phyloP scores from a whole-genome alignment of 345 rosid species.

The Gossypium raimondii region DNA sequence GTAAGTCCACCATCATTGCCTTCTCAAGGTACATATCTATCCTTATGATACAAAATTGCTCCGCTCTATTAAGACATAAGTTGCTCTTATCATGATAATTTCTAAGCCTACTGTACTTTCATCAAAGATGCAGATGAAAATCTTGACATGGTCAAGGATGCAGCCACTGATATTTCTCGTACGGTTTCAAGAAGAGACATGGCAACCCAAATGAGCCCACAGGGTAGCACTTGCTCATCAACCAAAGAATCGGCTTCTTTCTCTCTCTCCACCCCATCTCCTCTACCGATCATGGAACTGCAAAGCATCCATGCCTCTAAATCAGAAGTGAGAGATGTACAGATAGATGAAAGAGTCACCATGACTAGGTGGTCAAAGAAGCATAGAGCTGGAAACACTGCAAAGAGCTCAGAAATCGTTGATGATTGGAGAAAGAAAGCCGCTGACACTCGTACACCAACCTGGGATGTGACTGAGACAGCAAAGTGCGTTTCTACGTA shows the following conservation, averaged over 20 bases:
- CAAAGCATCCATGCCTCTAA: slow-evolving; percentile 42
- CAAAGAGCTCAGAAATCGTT: slow-evolving; percentile 50
- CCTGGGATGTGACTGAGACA: slow-evolving; percentile 66
- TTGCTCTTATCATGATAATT: background rate
- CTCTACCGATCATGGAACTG: slow-evolving; percentile 48
- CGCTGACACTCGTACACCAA: slow-evolving; percentile 38
- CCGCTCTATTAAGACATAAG: background rate
- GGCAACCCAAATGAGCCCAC: slow-evolving; percentile 99
- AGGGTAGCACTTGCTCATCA: slow-evolving; percentile 56
- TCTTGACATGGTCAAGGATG: slow-evolving; percentile 46
- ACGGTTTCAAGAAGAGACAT: slow-evolving; percentile 87
- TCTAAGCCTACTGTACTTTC: background rate
- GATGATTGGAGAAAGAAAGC: slow-evolving; percentile 72
- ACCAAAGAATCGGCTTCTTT: slow-evolving; percentile 50
- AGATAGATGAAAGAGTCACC: slow-evolving; percentile 82
- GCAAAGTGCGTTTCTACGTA: slow-evolving; percentile 52
- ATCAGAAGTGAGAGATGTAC: slow-evolving; percentile 74
- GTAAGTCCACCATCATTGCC: slow-evolving; percentile 33
- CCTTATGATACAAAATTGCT: background rate
- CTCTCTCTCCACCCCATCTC: slow-evolving; percentile 47
- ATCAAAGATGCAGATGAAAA: slow-evolving; percentile 47
- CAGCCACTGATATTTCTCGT: slow-evolving; percentile 47
- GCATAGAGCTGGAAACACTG: slow-evolving; percentile 40
- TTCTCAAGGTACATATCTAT: slow-evolving; percentile 38
- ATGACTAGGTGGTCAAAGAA: slow-evolving; percentile 90